Evolutionary conservation across 1,139 yeast species (phyloP).

Genomic region (Geotrichum carabidarum): DNA sequence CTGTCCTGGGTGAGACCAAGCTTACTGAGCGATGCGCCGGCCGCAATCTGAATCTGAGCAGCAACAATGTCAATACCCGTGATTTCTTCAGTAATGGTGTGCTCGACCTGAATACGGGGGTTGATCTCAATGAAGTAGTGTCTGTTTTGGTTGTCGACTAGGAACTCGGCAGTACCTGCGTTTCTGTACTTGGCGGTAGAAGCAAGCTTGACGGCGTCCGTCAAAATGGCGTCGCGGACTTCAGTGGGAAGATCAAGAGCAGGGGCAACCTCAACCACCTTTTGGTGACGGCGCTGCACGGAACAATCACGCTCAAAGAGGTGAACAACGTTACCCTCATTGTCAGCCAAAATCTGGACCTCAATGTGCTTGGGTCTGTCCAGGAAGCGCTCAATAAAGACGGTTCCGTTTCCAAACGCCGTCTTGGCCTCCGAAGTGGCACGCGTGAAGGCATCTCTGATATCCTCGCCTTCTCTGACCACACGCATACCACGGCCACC

Average conservation of each 20-base stretch:
- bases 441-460: slow-evolving; percentile 85
- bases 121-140: slow-evolving; percentile 97
- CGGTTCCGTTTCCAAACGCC: slow-evolving; percentile 96
- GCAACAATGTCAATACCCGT: slow-evolving; percentile 98
- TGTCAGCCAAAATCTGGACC: slow-evolving; percentile 92
- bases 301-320: slow-evolving; percentile 97
- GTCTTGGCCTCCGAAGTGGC: slow-evolving; percentile 93
- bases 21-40: slow-evolving; percentile 91
- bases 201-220: slow-evolving; percentile 93
- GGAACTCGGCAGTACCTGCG: slow-evolving; percentile 98
- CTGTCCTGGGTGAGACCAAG: slow-evolving; percentile 90
- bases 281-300: slow-evolving; percentile 98
- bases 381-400: slow-evolving; percentile 92
- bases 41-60: slow-evolving; percentile 98
- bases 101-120: slow-evolving; percentile 98
- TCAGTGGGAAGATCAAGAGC: slow-evolving; percentile 79
- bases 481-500: slow-evolving; percentile 99
- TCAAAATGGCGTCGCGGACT: slow-evolving; percentile 84
- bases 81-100: slow-evolving; percentile 96
- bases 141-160: slow-evolving; percentile 89
- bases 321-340: slow-evolving; percentile 91
- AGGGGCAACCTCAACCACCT: slow-evolving; percentile 99
- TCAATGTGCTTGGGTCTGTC: slow-evolving; percentile 97
- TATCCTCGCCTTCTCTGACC: slow-evolving; percentile 92
- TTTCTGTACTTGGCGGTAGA: slow-evolving; percentile 83